Percentiles rank a stretch among this genome's conserved stretches.
These are phyloP conservation scores for Sclerotiophoma versabilis DNA, from an alignment of 2,329 filamentous ascomycete genomes.

Conservation along the genomic window DNA sequence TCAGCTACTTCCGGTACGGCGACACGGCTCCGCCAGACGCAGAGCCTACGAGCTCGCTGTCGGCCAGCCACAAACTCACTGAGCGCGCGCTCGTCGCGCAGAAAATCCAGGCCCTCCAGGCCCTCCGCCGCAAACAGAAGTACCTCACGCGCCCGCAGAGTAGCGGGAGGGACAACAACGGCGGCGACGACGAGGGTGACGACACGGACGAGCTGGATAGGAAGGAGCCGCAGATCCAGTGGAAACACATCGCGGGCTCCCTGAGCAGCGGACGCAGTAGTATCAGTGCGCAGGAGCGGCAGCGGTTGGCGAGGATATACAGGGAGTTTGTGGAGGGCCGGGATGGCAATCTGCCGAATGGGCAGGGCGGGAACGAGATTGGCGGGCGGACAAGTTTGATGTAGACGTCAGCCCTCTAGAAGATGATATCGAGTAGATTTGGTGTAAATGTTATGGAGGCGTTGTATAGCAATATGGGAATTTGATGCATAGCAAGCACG, in stretches of 20 bases:
- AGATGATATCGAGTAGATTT: not conserved
- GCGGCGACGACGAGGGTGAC: slow-evolving; percentile 18
- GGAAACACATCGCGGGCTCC: slow-evolving; percentile 82
- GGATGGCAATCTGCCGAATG: slow-evolving; percentile 94
- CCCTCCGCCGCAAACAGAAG: slow-evolving; percentile 69
- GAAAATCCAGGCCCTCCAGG: slow-evolving; percentile 83
- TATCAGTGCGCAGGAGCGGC: slow-evolving; percentile 80
- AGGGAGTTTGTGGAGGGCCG: slow-evolving; percentile 89
- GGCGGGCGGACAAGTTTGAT: slow-evolving; percentile 93
- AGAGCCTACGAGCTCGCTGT: slow-evolving; percentile 45
- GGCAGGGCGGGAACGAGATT: slow-evolving; percentile 89
- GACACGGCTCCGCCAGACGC: slow-evolving; percentile 50
- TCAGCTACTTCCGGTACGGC: slow-evolving; percentile 80
- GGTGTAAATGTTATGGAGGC: not conserved
- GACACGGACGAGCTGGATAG: slow-evolving; percentile 53
- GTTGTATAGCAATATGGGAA: not conserved
- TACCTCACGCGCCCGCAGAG: slow-evolving; percentile 47
- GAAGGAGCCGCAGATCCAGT: slow-evolving; percentile 80
- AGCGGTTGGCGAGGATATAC: slow-evolving; percentile 81
- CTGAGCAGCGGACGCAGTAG: slow-evolving; percentile 80
- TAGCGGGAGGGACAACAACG: not conserved
- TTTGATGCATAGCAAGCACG: too few species aligned
- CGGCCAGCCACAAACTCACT: slow-evolving; percentile 66
- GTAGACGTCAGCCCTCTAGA: slow-evolving; percentile 55
- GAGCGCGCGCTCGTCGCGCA: slow-evolving; percentile 79